Percentiles rank a stretch among this genome's conserved stretches.
Conservation (phyloP, 257 asterid genomes). For the Solanum corneliomulleri region DNA sequence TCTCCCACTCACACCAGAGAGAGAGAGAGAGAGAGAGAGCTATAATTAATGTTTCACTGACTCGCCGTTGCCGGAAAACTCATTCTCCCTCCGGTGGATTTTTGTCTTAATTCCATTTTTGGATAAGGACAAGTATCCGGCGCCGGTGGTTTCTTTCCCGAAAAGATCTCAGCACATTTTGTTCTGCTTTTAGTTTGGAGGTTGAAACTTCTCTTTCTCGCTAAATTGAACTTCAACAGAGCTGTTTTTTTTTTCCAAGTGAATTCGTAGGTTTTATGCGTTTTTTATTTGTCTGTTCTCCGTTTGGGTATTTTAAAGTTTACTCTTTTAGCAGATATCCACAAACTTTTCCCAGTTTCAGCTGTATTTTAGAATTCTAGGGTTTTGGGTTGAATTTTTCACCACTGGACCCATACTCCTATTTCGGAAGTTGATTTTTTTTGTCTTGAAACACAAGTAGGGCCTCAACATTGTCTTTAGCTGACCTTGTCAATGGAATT, state of each 20-base stretch:
- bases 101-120: neutral
- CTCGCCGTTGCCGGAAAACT: slow-evolving; percentile 28
- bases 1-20: slow-evolving; percentile 4
- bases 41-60: slow-evolving; percentile 22
- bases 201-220: slow-evolving; percentile 5
- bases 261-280: neutral
- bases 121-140: neutral
- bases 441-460: neutral
- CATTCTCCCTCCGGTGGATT: slow-evolving; percentile 2
- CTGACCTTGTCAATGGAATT: neutral
- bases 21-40: slow-evolving; percentile 24
- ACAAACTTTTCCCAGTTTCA: neutral
- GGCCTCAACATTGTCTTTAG: neutral
- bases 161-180: neutral
- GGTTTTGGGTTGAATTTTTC: neutral
- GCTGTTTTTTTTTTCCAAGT: neutral
- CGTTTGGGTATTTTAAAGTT: neutral
- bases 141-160: neutral
- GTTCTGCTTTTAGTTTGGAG: slow-evolving; percentile 3
- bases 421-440: neutral
- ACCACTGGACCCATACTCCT: neutral
- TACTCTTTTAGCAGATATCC: neutral
- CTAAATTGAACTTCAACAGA: neutral
- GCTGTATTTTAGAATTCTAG: neutral
- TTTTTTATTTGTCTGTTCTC: neutral